phyloP scores from a whole-genome alignment of 2,329 filamentous ascomycete species.

The Microcera coccophila region DNA sequence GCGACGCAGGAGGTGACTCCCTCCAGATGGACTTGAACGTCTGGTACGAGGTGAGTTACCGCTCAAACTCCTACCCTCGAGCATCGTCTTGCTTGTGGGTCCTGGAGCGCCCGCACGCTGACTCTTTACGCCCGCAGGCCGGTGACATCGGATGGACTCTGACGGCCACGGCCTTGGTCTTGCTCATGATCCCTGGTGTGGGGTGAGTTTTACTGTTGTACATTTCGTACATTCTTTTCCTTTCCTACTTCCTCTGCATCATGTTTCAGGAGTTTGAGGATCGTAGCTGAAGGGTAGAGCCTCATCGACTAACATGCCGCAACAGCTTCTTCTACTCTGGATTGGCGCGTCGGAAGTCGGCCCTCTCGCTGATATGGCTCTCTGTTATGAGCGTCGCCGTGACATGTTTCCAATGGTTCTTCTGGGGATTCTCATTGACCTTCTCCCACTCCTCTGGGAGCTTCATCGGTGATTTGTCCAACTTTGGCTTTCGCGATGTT shows the following conservation, averaged over 20 bases:
- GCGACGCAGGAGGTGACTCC: slow-evolving; percentile 63
- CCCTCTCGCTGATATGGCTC: slow-evolving; percentile 84
- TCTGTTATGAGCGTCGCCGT: slow-evolving; percentile 83
- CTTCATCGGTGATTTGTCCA: slow-evolving; percentile 74
- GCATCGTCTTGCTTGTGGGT: neutral
- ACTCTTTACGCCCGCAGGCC: slow-evolving; percentile 32
- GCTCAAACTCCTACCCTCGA: neutral
- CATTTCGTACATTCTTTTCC: neutral
- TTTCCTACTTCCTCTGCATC: neutral
- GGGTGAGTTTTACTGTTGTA: slow-evolving; percentile 57
- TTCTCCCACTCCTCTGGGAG: slow-evolving; percentile 74
- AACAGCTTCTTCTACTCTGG: slow-evolving; percentile 84
- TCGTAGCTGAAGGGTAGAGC: neutral
- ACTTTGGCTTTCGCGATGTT: slow-evolving; percentile 75
- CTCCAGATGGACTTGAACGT: slow-evolving; percentile 67
- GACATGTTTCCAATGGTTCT: slow-evolving; percentile 90
- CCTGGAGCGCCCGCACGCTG: slow-evolving; percentile 22
- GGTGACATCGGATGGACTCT: slow-evolving; percentile 87
- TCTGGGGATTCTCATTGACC: slow-evolving; percentile 81
- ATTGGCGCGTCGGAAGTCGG: slow-evolving; percentile 82
- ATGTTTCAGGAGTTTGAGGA: neutral
- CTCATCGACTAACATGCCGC: slow-evolving; percentile 8
- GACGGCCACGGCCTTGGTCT: slow-evolving; percentile 73
- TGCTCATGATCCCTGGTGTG: slow-evolving; percentile 91
- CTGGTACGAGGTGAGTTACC: slow-evolving; percentile 63